phyloP scores from a whole-genome alignment of 2,329 filamentous ascomycete genomes.

The Penicillium sp. region DNA sequence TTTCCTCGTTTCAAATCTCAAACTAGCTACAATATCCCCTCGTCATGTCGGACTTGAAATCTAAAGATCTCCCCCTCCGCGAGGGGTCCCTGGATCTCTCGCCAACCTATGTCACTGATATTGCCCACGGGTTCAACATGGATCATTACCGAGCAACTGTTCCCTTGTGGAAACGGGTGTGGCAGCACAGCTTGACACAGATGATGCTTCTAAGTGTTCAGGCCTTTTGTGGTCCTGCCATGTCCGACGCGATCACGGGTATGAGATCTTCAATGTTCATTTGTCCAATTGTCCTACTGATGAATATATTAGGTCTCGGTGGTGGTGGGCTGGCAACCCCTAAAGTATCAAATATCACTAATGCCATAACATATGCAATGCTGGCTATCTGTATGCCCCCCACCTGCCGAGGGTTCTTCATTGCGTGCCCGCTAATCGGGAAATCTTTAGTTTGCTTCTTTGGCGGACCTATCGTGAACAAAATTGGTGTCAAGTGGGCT shows the following conservation, averaged over 20 bases:
- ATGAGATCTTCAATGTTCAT: neutral
- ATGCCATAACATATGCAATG: conserved; percentile 35
- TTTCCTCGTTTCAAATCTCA: neutral
- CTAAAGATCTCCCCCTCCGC: neutral
- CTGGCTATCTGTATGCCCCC: conserved; percentile 33
- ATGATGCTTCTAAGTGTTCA: conserved; percentile 55
- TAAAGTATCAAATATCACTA: conserved; percentile 50
- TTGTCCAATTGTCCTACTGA: neutral
- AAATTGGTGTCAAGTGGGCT: conserved; percentile 53
- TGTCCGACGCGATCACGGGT: conserved; percentile 48
- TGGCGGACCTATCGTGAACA: conserved; percentile 53
- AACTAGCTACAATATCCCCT: neutral
- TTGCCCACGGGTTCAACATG: conserved; percentile 40
- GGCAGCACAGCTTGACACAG: conserved; percentile 54
- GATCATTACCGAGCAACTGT: conserved; percentile 27
- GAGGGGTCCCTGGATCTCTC: neutral
- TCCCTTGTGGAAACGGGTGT: conserved; percentile 51
- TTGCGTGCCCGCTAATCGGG: neutral
- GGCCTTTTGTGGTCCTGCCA: conserved; percentile 50
- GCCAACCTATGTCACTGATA: conserved; percentile 19
- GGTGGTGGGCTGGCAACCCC: conserved; percentile 53
- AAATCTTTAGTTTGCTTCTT: conserved; percentile 42
- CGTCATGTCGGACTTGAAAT: neutral
- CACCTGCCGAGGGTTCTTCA: neutral
- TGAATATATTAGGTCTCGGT: conserved; percentile 38